phyloP scores from a whole-genome alignment of 768 basidiomycete genomes.

The Dendrothele bispora region DNA sequence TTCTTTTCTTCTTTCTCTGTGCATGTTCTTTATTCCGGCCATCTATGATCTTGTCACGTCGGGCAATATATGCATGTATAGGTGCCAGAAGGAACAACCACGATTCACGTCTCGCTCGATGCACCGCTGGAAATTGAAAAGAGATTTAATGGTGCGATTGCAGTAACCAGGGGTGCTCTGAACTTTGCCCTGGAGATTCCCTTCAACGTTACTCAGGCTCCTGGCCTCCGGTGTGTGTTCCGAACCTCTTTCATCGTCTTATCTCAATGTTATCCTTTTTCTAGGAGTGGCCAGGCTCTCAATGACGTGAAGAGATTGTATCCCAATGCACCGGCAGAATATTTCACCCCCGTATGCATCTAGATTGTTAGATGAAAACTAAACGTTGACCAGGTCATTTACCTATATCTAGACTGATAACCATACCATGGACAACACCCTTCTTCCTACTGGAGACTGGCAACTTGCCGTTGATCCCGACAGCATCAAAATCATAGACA shows the following conservation, averaged over 20 bases:
- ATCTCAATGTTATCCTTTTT: neutral
- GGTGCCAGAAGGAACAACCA: conserved; percentile 27
- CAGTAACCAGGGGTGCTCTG: conserved; percentile 35
- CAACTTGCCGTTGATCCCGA: conserved; percentile 39
- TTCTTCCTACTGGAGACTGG: conserved; percentile 39
- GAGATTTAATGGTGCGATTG: conserved; percentile 35
- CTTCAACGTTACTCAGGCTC: conserved; percentile 31
- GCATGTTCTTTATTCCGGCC: too few relatives aligned
- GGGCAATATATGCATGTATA: conserved; percentile 1
- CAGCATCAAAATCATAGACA: conserved; percentile 32
- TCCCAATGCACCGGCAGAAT: conserved; percentile 34
- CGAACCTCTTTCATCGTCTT: neutral
- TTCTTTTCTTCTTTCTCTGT: too few relatives aligned
- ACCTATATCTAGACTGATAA: conserved; percentile 32
- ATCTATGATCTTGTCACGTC: too few relatives aligned
- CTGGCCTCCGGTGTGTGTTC: conserved; percentile 30
- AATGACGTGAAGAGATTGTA: conserved; percentile 32
- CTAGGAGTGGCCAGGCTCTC: conserved; percentile 38
- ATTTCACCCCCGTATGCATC: conserved; percentile 33
- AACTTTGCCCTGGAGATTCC: conserved; percentile 37
- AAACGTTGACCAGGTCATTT: neutral
- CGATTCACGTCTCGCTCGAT: conserved; percentile 28
- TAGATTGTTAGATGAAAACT: neutral
- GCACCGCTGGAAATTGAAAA: conserved; percentile 33
- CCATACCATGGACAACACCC: conserved; percentile 36